Evolutionary conservation across 495 filamentous ascomycete genomes (phyloP), one percentile per base, ranked within the genome.

Genomic region (Aspergillus indologenus): DNA sequence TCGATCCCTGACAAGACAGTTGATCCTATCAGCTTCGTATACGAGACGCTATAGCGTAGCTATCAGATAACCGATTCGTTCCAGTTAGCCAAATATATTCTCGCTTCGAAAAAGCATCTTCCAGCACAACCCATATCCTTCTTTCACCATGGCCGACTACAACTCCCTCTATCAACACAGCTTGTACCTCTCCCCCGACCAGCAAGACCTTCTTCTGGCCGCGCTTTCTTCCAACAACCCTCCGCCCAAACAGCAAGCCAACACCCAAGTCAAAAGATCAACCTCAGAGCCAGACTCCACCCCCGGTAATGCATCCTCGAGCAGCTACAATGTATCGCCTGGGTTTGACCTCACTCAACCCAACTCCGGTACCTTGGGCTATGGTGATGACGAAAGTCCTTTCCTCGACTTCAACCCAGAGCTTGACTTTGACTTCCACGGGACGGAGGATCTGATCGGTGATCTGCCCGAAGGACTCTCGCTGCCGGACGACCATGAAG

Each of bases 161-260:
- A 69, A 76, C 44, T 57, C 69, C 42, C 60, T 75, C 24, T 75
- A 77, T 43, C 70, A 75, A 42, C 71, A 76, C 34, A 74, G 75
- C 59, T 77, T 85, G 43, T 87, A 87, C 68, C 87, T 96, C 59
- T 90, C 91, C 42, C 86, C 88, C 18, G 85, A 88, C 65, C 90
- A 98, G 71, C 90, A 97, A 75, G 87, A 89, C 67, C 85, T 97
- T 43, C 76, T 98, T 45, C 86, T 92, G 44, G 90, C 91, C 47
- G 93, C 94, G 21, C 84, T 98, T 62, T 87, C 87, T 48, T 95
- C 92, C 54, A 93, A 93, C 72, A 79, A 76, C 21, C 74, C 80
- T 57, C 60, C 66, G 56, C 64, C 68, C 24, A 75, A 72, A 50
- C 69, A 68, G 26, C 63, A 67, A 23, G 54, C 58, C 12, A 71